Evolutionary conservation across 2,329 filamentous ascomycete genomes (phyloP), one percentile per base, ranked within the genome.

Genomic region (Zalaria sp.): DNA sequence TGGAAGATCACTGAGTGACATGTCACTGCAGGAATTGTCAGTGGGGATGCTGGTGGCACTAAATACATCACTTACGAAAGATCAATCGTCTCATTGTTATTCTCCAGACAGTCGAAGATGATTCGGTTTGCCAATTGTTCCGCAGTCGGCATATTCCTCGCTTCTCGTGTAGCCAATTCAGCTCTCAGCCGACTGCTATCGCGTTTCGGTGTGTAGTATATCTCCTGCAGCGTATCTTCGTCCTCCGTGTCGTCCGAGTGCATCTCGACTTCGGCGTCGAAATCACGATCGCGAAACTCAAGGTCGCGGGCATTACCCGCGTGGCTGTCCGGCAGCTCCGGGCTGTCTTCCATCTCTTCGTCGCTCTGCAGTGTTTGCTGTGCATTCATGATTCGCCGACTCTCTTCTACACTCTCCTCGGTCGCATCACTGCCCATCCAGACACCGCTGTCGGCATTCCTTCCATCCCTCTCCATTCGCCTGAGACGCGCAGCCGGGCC

Each of bases 391-490:
- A 18, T 18, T 18, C 18, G 11, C 11, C 27, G 10, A 18, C 18
- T 18, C 18, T 18, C 18, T 18, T 18, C 18, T 5, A 43, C 27
- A 7, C 42, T 39, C 11, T 65, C 61, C 28, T 69, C 65, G 31
- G 61, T 64, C 27, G 57, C 61, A 48, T 82, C 79, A 46, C 75
- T 80, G 3, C 71, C 75, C 63, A 85, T 69, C 60, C 72, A 85
- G 3, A 86, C 72, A 39, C 77, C 79, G 56, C 79, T 83, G 58
- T 85, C 81, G 43, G 73, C 62, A 49, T 80, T 74, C 40, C 76
- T 68, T 50, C 65, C 65, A 34, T 75, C 67, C 56, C 72, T 77
- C 27, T 50, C 56, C 25, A 57, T 58, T 43, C 51, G 52, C 27
- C 55, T 26, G 50, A 60, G 43, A 49, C 28, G 28, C 42, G 37